A percentile compares a stretch with the other conserved stretches of the same genome.
These are phyloP conservation scores for Nemophila menziesii DNA, from an alignment of 257 asterid species.

Conservation along the genomic window DNA sequence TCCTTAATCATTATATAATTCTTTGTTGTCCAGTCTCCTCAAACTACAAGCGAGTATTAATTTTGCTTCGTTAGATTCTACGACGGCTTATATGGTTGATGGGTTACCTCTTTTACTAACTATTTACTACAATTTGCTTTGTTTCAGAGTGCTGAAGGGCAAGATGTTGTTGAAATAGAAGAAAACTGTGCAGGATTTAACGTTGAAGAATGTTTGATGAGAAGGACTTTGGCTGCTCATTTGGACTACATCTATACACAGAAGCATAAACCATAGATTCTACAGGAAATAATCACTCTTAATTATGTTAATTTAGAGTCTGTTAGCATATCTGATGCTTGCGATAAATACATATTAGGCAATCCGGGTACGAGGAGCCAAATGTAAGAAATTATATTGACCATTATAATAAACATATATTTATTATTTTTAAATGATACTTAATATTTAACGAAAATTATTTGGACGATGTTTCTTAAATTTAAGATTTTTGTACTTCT, in stretches of 20 bases:
- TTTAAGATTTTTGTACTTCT: no score
- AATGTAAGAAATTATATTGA: no score
- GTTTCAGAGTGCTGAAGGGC: conserved; percentile 4
- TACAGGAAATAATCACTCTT: background rate
- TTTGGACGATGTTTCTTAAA: no score
- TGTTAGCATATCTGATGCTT: background rate
- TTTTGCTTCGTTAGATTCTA: background rate
- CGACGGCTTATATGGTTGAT: background rate
- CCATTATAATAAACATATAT: no score
- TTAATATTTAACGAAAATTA: no score
- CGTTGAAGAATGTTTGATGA: conserved; percentile 56
- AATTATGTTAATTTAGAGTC: background rate
- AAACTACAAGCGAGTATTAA: background rate
- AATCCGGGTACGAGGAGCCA: no score
- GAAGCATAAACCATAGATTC: conserved; percentile 29
- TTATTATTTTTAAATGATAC: no score
- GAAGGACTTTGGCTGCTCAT: conserved; percentile 50
- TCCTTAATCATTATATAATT: background rate
- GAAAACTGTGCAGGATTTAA: conserved; percentile 33
- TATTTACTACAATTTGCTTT: background rate
- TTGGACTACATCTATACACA: conserved; percentile 62
- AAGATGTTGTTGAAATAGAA: conserved; percentile 9
- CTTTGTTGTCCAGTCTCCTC: background rate
- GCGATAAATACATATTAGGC: no score
- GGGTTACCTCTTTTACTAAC: no score